A percentile compares a stretch with the other conserved stretches of the same genome.
Conservation (phyloP, 495 filamentous ascomycete species). For the Friedmanniomyces endolithicus region DNA sequence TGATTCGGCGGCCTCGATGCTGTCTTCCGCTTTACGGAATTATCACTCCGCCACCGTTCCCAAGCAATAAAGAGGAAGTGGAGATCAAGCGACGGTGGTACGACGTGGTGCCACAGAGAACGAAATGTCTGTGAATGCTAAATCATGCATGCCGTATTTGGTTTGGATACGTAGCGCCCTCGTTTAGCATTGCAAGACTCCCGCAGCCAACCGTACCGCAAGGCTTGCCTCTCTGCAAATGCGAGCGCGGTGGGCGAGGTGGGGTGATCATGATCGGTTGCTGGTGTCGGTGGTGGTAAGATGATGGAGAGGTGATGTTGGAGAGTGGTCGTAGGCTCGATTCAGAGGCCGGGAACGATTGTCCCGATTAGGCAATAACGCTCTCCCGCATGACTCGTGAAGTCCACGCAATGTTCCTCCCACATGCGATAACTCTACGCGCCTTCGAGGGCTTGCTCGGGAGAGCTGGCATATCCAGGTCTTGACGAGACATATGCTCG, state of each 20-base stretch:
- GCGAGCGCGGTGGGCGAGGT: neutral
- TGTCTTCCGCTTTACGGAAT: too few species aligned
- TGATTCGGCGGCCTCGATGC: neutral
- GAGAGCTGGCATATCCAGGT: neutral
- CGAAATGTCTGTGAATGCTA: neutral
- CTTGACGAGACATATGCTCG: neutral
- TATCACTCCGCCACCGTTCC: too few species aligned
- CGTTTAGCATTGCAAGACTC: neutral
- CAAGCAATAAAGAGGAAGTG: neutral
- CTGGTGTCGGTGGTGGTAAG: neutral
- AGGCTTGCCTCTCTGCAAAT: neutral
- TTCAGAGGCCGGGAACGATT: neutral
- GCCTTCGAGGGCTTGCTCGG: neutral
- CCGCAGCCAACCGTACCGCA: neutral
- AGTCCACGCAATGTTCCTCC: neutral
- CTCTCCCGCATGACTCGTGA: neutral
- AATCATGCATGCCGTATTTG: neutral
- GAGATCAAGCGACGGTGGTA: neutral
- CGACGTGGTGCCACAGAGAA: neutral
- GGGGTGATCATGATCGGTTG: neutral
- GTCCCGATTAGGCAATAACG: neutral
- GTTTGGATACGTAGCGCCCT: too few species aligned
- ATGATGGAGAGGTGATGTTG: neutral
- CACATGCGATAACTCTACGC: neutral
- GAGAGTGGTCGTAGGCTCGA: neutral